Evolutionary conservation across 805 yeast genomes (phyloP).

Genomic region (Saturnispora sanitii): DNA sequence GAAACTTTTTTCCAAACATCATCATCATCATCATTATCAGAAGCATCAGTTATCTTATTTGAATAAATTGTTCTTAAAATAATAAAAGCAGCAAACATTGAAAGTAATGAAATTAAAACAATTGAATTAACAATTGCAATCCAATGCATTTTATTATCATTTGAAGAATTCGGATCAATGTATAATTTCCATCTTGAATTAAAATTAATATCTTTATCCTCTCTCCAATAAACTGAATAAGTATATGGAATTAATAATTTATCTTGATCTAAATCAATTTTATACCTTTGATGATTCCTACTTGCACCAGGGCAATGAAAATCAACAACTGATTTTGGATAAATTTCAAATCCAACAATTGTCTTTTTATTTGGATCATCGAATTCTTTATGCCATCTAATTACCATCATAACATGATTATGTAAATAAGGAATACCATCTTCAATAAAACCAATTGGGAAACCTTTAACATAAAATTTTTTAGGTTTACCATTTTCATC

Average conservation of each 20-base stretch:
- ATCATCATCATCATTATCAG: conserved; percentile 4
- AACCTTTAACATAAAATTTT: conserved; percentile 71
- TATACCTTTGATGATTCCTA: conserved; percentile 47
- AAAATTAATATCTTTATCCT: conserved; percentile 58
- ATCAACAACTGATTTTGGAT: conserved; percentile 68
- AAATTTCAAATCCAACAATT: conserved; percentile 84
- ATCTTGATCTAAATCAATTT: conserved; percentile 36
- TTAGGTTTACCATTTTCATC: conserved; percentile 40
- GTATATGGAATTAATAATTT: conserved; percentile 58
- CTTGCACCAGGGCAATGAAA: conserved; percentile 68
- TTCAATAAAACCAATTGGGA: conserved; percentile 67
- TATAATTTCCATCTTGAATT: conserved; percentile 66
- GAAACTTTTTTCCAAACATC: conserved; percentile 12
- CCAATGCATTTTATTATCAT: conserved; percentile 61
- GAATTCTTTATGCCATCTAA: conserved; percentile 53
- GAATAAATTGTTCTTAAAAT: conserved; percentile 45
- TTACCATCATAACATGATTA: conserved; percentile 74
- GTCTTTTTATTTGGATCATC: conserved; percentile 32
- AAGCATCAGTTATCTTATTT: conserved; percentile 27
- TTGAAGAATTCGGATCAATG: conserved; percentile 24
- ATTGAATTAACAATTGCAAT: conserved; percentile 63
- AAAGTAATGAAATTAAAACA: conserved; percentile 50
- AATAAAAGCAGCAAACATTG: conserved; percentile 57
- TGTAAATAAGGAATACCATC: conserved; percentile 54
- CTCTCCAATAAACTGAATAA: conserved; percentile 83